Evolutionary conservation across 2,329 filamentous ascomycete genomes (phyloP), one percentile per base, ranked within the genome.

Genomic region (Alternaria arbusti): DNA sequence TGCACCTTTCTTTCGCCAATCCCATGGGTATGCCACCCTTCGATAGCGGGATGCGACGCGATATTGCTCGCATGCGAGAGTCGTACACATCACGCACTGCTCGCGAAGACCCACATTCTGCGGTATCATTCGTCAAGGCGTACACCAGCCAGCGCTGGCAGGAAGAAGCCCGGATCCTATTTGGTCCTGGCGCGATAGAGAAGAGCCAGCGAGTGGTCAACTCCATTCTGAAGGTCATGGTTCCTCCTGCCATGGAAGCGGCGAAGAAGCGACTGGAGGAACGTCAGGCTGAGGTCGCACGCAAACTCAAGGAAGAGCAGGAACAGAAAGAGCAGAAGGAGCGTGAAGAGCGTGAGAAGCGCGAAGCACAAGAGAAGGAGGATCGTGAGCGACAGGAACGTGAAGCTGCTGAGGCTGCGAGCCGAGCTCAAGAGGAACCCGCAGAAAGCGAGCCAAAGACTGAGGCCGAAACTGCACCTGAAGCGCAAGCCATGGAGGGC

Each of bases 81-180:
- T 64, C 58, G 3, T 71, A 75, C 47, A 63, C 75, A 54, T 70
- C 75, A 25, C 76, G 79, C 36, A 73, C 40, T 78, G 82, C 67
- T 81, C 86, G 72, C 49, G 79, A 81, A 64, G 90, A 92, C 61
- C 91, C 91, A 12, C 84, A 88, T n/a, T 90, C 91, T 70, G 91
- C 93, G 12, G 90, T 94, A 25, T 84, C 89, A 3, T 98, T 98
- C 78, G 83, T 86, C 20, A 85, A 93, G 9, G 87, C 89, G 40
- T 85, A 88, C 9, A 98, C 96, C 1, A 84, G 86, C 59, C 86
- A 87, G 57, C 90, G 96, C 65, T 99, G 96, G 90, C 88, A 92
- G 75, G 93, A 97, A 75, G 96, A 98, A 79, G 90, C 94, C 9
- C 90, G 91, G 67, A 89, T 99, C 78, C 86, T 98, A 1, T 98